Percentiles rank a stretch among this genome's conserved stretches.
Conservation (phyloP, 768 basidiomycete species). For the Suillus spraguei region DNA sequence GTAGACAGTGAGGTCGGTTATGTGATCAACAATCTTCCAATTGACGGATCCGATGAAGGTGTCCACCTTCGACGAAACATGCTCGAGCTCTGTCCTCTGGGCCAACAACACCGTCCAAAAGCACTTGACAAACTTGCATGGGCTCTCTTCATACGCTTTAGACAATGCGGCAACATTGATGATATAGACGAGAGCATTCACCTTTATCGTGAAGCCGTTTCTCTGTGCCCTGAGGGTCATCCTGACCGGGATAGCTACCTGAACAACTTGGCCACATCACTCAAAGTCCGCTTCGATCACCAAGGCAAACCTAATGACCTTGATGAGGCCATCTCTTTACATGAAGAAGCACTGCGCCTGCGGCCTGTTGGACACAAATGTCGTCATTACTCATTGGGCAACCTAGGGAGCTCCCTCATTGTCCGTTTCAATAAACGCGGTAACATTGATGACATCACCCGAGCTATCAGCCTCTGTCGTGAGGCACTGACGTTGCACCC, state of each 20-base stretch:
- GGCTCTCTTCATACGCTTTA: constrained; percentile 9
- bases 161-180: neutral
- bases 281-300: constrained; percentile 15
- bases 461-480: constrained; percentile 10
- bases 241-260: constrained; percentile 6
- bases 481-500: constrained; percentile 13
- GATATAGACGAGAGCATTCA: constrained; percentile 17
- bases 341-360: neutral
- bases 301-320: constrained; percentile 3
- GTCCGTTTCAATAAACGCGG: constrained; percentile 19
- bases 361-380: neutral
- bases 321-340: constrained; percentile 1
- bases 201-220: constrained; percentile 2
- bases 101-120: neutral
- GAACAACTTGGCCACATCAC: constrained; percentile 15
- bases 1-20: neutral
- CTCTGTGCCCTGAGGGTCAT: constrained; percentile 16
- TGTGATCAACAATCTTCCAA: neutral
- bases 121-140: neutral
- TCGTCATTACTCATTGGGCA: constrained; percentile 15
- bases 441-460: constrained; percentile 18
- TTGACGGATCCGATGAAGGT: neutral
- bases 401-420: constrained; percentile 20
- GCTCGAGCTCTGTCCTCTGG: neutral
- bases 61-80: neutral